Percentiles rank a stretch among this genome's conserved stretches.
phyloP scores from a whole-genome alignment of 805 yeast species.

The Kazachstania kunashirensis region DNA sequence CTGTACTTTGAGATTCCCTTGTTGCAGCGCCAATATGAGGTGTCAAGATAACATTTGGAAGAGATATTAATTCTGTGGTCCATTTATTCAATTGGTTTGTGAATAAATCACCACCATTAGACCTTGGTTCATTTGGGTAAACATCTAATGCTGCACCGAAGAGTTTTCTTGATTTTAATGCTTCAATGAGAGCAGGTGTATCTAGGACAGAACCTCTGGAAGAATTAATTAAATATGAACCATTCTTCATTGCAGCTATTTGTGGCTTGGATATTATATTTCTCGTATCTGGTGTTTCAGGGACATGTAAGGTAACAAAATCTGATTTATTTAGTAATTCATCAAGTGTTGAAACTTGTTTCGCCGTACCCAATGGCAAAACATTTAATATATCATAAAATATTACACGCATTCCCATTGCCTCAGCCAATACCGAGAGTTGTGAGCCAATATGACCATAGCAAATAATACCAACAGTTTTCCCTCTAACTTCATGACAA shows the following conservation, averaged over 20 bases:
- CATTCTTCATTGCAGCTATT: conserved; percentile 90
- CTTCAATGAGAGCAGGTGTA: conserved; percentile 82
- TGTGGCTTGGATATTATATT: conserved; percentile 81
- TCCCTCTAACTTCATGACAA: conserved; percentile 99
- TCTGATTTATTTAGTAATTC: conserved; percentile 74
- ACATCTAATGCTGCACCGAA: conserved; percentile 98
- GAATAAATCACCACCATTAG: conserved; percentile 78
- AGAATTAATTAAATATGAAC: conserved; percentile 86
- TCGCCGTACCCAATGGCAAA: conserved; percentile 93
- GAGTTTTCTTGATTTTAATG: conserved; percentile 80
- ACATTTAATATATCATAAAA: conserved; percentile 86
- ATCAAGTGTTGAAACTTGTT: conserved; percentile 75
- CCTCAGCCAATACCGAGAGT: conserved; percentile 89
- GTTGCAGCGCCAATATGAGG: conserved; percentile 99
- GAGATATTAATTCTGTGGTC: conserved; percentile 67
- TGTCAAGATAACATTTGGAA: conserved; percentile 82
- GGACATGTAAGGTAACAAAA: conserved; percentile 87
- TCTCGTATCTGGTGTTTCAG: conserved; percentile 88
- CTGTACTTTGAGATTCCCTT: conserved; percentile 95
- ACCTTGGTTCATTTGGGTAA: conserved; percentile 92
- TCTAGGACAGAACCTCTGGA: conserved; percentile 97
- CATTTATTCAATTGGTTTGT: conserved; percentile 63
- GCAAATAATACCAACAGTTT: conserved; percentile 92
- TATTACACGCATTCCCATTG: conserved; percentile 92
- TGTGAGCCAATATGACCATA: conserved; percentile 98